Evolutionary conservation across 495 filamentous ascomycete genomes (phyloP), one percentile per base, ranked within the genome.

Genomic region (Podospora fimiseda): DNA sequence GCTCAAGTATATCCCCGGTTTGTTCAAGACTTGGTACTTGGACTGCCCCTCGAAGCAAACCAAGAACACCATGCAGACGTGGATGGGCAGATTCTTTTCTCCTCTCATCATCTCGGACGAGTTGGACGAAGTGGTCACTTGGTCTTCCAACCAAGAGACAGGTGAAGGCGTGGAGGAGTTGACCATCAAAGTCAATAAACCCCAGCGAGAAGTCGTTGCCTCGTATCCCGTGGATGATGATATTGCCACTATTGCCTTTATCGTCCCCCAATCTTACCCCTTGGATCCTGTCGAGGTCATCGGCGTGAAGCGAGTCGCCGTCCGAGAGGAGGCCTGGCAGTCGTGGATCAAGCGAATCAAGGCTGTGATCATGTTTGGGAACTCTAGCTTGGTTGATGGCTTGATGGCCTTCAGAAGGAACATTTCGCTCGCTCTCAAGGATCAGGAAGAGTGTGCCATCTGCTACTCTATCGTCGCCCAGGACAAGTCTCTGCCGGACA

Each of bases 381-480:
- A 90, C 62, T 88, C 86, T 45, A 85, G 76, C 59, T 77, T 97
- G 53, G 85, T 87, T 27, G 91, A 96, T 53, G 93, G 90, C 0
- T 74, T 99, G 19, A 71, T 82, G 21, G 82, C 87, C 16, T 96
- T 92, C 78, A 78, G 86, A 23, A 78, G 81, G 48, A 96, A 96
- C 66, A 82, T 97, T 1, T 79, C 82, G 13, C 88, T 88, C 1
- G 86, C 90, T 9, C 74, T 99, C 55, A 92, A 95, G 70, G 92
- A 89, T 2, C 90, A 97, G 65, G 90, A 80, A 11, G 93, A 97
- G 72, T 99, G 93, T 63, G 88, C 93, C 3, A 97, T 97, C 64
- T 98, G 93, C 73, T 97, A 96, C 70, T 89, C 84, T 42, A 90
- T 97, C 58, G 86, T 98, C 48, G 85, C 87, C 22, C 82, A 78